Base-by-base conservation (phyloP, 192 early-diverging fungal genomes). In the Ambispora gerdemannii region DNA sequence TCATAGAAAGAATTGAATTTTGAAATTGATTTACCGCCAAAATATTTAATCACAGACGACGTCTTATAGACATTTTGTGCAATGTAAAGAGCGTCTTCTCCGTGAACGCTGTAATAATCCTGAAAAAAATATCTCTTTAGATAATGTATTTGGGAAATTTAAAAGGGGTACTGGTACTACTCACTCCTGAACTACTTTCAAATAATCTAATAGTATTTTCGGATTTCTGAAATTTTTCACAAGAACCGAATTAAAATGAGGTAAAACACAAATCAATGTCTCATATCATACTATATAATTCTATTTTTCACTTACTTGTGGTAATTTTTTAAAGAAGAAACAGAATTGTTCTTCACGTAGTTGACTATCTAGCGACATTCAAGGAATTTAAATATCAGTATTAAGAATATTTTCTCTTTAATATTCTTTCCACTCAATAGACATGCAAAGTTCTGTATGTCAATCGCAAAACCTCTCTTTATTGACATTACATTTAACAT, bases 61-160 rank as follows among this genome's bases (percentile, higher is more conserved):
- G 96, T 97, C 63, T 96, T 94, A 86, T 93, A 97, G 8, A 98
- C 86, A 24, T 78, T 74, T 32, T 90, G 82, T 6, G 96, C 95
- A 34, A 95, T 84, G 75, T 88, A 92, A n/a, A 87, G 76, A 0
- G 96, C 95, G 74, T 98, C 93, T 13, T 89, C 84, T 7, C 92
- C 95, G 66, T 96, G 94, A 0, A 93, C 88, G 49, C 87, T 93
- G 76, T 95, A 98, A 79, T 91, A 96, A 35, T 91, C 86, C 69
- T 81, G 73, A 53, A 65, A 74, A n/a, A 69, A 70, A 49, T 10
- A 22, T 36, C 15, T n/a, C 20, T 47, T 32, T n/a, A 34, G 17
- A 25, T 24, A 38, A 28, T 28, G 15, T 34, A 2, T 4, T 27
- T 7, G 22, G 43, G n/a, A 47, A 15, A 43, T 43, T 43, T 43